phyloP scores from a whole-genome alignment of 78 protist genomes.

The Creolimax fragrantissima region DNA sequence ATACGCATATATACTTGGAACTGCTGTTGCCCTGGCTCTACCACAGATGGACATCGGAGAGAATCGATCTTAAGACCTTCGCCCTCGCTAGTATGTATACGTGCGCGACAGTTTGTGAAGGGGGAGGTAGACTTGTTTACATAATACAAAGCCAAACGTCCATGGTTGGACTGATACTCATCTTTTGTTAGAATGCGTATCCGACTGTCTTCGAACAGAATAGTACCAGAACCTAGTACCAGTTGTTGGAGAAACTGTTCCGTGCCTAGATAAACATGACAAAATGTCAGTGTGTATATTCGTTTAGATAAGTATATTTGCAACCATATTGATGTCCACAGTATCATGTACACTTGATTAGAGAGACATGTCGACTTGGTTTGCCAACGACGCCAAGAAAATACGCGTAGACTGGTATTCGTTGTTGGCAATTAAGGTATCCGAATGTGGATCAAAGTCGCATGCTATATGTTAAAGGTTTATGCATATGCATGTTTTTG shows the following conservation, averaged over 20 bases:
- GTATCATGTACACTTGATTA: too few species aligned
- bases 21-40: not conserved
- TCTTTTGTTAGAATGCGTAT: conserved; percentile 60
- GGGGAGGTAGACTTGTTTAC: conserved; percentile 40
- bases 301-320: too few species aligned
- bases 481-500: too few species aligned
- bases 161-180: conserved; percentile 23
- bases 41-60: not conserved
- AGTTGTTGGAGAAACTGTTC: not conserved
- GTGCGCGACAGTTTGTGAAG: conserved; percentile 13
- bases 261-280: not conserved
- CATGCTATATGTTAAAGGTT: too few species aligned
- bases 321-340: too few species aligned
- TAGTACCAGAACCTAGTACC: conserved; percentile 32
- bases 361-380: too few species aligned
- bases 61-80: not conserved
- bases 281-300: too few species aligned
- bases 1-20: not conserved
- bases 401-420: too few species aligned
- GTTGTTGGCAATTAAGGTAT: too few species aligned
- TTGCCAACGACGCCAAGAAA: too few species aligned
- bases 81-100: not conserved
- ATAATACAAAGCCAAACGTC: conserved; percentile 47
- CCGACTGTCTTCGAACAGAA: conserved; percentile 50
- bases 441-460: too few species aligned